These are phyloP conservation scores for Adansonia digitata DNA, from an alignment of 345 rosid species.

Conservation along the genomic window DNA sequence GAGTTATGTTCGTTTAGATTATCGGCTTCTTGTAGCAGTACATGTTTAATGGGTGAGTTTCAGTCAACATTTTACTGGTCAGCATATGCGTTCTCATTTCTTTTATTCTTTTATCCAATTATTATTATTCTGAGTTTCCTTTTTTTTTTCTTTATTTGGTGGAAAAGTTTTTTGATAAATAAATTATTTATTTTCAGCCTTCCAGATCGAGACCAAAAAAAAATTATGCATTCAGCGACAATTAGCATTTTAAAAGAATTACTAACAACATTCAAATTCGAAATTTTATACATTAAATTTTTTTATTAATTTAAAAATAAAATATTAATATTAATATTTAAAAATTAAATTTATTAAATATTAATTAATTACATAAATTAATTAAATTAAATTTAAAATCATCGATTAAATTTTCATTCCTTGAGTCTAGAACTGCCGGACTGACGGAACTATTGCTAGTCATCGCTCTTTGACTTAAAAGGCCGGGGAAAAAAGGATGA, in stretches of 20 bases:
- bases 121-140: neutral
- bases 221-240: too few species aligned
- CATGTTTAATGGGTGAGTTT: neutral
- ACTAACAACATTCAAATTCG: too few species aligned
- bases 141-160: neutral
- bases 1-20: neutral
- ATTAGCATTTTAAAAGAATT: too few species aligned
- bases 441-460: slow-evolving; percentile 6
- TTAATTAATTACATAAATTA: too few species aligned
- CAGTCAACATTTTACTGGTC: slow-evolving; percentile 4
- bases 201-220: neutral
- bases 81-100: slow-evolving; percentile 9
- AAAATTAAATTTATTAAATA: too few species aligned
- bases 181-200: neutral
- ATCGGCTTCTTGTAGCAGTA: neutral
- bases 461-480: neutral
- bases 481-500: neutral
- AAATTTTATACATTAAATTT: too few species aligned
- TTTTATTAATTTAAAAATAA: too few species aligned
- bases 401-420: too few species aligned
- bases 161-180: neutral
- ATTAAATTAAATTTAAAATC: too few species aligned
- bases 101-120: neutral
- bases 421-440: too few species aligned
- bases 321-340: too few species aligned